Evolutionary conservation across 306 rosid species (phyloP), one percentile per base, ranked within the genome.

Genomic region (Trifolium repens): DNA sequence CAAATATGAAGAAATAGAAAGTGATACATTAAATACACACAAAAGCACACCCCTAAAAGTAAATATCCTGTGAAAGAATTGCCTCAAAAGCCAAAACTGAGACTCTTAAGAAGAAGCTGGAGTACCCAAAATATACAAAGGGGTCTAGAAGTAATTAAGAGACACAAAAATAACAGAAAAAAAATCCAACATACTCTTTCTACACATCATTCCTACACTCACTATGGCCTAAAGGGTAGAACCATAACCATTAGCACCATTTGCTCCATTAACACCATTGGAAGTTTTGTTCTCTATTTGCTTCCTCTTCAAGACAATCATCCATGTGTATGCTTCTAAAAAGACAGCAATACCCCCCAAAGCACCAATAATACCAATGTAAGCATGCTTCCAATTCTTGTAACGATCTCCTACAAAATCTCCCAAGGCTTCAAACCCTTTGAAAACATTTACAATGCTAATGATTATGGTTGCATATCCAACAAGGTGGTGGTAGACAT

Each of bases 381-480:
- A 94, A 0, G 91, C 84, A 11, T 77, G 76, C 83, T 85, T 94
- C 91, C 92, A 90, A 42, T 80, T 69, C n/a, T 84, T n/a, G 24
- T 87, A 79, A 0, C 89, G 96, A 72, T 84, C 55, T 17, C 54
- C 83, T 1, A 54, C 81, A 17, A 30, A 81, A 1, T 71, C 57
- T 7, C 80, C 75, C 82, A 94, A 78, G 19, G 88, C 84, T 5
- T 86, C 57, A 9, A 90, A 82, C 8, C 99, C 97, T 65, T 88
- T 1, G 14, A 89, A 92, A 5, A 94, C 81, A 81, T 94, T 92
- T 43, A 50, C 32, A 49, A 90, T 71, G 79, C 92, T 81, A 34
- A 94, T 87, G 78, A 59, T 27, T 43, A 94, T 94, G 44, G 92
- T 91, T 12, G 81, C 19, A 72, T 92, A 88, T 10, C 97, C 97